phyloP scores from a whole-genome alignment of 306 rosid genomes.

The Quercus robur region DNA sequence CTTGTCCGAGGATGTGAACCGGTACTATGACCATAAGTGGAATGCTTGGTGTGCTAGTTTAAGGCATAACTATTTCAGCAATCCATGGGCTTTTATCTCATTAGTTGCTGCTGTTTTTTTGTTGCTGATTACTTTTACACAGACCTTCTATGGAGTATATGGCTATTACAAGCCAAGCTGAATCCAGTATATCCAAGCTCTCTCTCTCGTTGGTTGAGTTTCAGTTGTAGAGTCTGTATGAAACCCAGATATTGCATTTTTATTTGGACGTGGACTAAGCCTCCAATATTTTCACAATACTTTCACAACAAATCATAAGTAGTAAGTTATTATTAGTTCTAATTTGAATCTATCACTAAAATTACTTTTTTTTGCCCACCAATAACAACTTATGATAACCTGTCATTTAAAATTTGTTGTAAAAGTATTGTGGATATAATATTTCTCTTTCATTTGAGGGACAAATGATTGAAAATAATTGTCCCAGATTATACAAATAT shows the following conservation, averaged over 20 bases:
- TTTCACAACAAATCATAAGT: too few relatives aligned
- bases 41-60: conserved; percentile 87
- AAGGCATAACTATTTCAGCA: conserved; percentile 68
- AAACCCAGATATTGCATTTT: background rate
- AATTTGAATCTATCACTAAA: too few relatives aligned
- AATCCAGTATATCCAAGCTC: background rate
- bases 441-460: too few relatives aligned
- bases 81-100: conserved; percentile 86
- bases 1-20: conserved; percentile 60
- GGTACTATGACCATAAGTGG: conserved; percentile 74
- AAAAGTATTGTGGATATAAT: too few relatives aligned
- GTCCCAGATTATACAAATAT: background rate
- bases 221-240: background rate
- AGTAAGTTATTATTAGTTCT: too few relatives aligned
- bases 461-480: background rate
- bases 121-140: conserved; percentile 66
- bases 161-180: conserved; percentile 54
- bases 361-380: too few relatives aligned
- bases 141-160: conserved; percentile 64
- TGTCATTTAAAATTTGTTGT: too few relatives aligned
- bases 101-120: conserved; percentile 70
- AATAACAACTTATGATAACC: too few relatives aligned
- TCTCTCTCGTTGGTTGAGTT: background rate
- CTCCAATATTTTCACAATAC: background rate
- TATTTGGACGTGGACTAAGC: conserved; percentile 44